Evolutionary conservation across 169 alveolate genomes (phyloP), one percentile per base, ranked within the genome.

Genomic region (Ichthyophthirius multifiliis): DNA sequence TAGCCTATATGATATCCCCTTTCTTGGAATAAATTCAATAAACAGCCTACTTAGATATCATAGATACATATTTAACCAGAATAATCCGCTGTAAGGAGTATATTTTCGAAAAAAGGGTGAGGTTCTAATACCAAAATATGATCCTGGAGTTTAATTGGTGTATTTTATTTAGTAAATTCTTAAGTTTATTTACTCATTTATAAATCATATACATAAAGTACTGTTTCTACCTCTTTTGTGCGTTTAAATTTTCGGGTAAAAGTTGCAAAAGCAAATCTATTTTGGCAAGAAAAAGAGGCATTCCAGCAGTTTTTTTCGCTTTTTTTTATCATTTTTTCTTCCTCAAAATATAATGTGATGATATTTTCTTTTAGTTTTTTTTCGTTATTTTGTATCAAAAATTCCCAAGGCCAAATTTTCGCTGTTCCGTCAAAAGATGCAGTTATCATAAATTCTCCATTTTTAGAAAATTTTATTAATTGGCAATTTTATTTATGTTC

Each of bases 381-480:
- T 16, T n/a, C n/a, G n/a, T 43, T 43, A 45, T 78, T 78, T 7
- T 43, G 41, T 37, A 37, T 16, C 5, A 78, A 16, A 12, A 23
- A 65, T 6, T 65, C 27, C 84, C 84, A 78, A 31, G 46, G 67
- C 84, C 84, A 78, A 31, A 78, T 18, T 34, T 65, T 30, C 20
- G 84, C 84, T 43, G 41, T 63, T 31, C 84, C 84, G 45, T 78
- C 84, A 46, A 64, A 78, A n/a, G 84, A 78, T 6, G 84, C 84
- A 43, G 84, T 78, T 44, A 78, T 44, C 41, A 78, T 43, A 41
- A 20, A 32, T 39, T 78, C 84, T 4, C 84, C 84, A 10, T 65
- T 65, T 1, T 34, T 65, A 18, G 71, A 43, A 62, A 74, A 78
- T 63, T 67, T 65, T 15, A 63, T 75, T 48, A 78, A 35, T 41